Percentiles rank a stretch among this genome's conserved stretches.
These are phyloP conservation scores for Pouteria campechiana DNA, from an alignment of 179 eudicot species.

Conservation along the genomic window DNA sequence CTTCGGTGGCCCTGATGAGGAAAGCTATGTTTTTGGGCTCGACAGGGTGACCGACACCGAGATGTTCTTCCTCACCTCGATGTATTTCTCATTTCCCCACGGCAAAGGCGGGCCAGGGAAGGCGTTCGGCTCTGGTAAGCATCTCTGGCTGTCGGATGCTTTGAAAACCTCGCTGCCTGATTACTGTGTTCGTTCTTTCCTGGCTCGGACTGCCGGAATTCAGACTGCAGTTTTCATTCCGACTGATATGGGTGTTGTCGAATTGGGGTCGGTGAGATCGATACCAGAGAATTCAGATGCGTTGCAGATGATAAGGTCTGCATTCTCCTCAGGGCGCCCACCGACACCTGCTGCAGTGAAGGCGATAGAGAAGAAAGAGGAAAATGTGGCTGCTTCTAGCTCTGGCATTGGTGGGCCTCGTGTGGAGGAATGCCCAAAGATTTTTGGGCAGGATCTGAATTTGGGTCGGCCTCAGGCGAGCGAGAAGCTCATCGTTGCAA, in stretches of 20 bases:
- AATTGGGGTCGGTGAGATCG: constrained; percentile 65
- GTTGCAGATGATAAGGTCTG: constrained; percentile 38
- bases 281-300: constrained; percentile 45
- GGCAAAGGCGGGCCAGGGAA: constrained; percentile 77
- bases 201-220: constrained; percentile 71
- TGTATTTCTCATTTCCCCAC: constrained; percentile 75
- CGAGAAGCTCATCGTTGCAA: constrained; percentile 69
- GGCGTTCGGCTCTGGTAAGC: constrained; percentile 53
- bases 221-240: constrained; percentile 79
- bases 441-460: constrained; percentile 66
- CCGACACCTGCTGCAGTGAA: constrained; percentile 5
- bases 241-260: constrained; percentile 76
- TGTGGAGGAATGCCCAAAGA: constrained; percentile 27
- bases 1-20: constrained; percentile 80
- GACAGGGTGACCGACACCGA: constrained; percentile 90
- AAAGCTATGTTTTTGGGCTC: constrained; percentile 65
- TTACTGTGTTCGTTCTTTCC: constrained; percentile 60
- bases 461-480: constrained; percentile 28
- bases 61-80: constrained; percentile 79
- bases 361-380: constrained; percentile 21
- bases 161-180: constrained; percentile 39
- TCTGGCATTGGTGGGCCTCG: constrained; percentile 16
- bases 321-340: constrained; percentile 31
- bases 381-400: constrained; percentile 8
- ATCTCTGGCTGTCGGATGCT: constrained; percentile 49